These are phyloP conservation scores for Brassica incana DNA, from an alignment of 345 rosid genomes.

Conservation along the genomic window DNA sequence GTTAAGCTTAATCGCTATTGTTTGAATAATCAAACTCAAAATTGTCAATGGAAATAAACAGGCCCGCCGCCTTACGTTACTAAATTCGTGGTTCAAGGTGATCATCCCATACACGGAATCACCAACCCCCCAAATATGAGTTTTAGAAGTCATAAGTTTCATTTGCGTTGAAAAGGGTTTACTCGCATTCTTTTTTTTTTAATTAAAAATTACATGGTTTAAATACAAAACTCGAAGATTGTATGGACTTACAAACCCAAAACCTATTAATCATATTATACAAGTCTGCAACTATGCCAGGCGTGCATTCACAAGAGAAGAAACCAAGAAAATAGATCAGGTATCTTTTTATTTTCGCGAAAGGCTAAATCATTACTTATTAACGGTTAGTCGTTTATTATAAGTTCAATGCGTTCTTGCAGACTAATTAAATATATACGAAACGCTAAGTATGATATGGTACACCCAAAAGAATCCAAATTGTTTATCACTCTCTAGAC, in stretches of 20 bases:
- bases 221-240: neutral
- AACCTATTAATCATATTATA: neutral
- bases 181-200: neutral
- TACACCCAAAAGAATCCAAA: slow-evolving; percentile 11
- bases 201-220: neutral
- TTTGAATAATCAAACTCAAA: neutral
- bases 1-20: neutral
- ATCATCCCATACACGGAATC: too few species aligned
- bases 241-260: neutral
- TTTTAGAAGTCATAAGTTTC: too few species aligned
- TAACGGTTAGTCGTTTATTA: slow-evolving; percentile 2
- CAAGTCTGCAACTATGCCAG: neutral
- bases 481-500: slow-evolving; percentile 13
- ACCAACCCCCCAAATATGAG: neutral
- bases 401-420: neutral
- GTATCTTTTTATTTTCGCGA: neutral
- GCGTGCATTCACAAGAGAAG: slow-evolving; percentile 1
- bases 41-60: neutral
- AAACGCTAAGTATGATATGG: neutral
- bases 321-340: slow-evolving; percentile 8
- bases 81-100: too few species aligned
- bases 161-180: neutral
- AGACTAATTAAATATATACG: neutral
- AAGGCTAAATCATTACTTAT: neutral
- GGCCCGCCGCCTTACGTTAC: too few species aligned